A percentile compares a stretch with the other conserved stretches of the same genome.
Conservation (phyloP, 768 basidiomycete genomes). For the Cantharellus anzutake region DNA sequence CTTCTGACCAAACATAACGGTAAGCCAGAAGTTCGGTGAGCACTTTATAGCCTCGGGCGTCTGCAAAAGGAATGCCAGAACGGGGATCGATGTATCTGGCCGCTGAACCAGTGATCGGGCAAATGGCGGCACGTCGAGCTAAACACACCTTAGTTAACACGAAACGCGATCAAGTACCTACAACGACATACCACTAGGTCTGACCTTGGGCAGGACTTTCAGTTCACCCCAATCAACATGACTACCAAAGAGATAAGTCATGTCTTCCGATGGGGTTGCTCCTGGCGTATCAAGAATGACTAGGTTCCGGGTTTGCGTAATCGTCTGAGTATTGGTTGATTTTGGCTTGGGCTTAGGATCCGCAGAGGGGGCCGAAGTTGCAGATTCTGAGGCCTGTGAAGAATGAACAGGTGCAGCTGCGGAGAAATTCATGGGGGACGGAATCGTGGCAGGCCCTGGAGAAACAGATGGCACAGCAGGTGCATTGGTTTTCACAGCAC, state of each 20-base stretch:
- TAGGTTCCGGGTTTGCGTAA: slow-evolving; percentile 47
- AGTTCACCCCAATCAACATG: slow-evolving; percentile 41
- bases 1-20: slow-evolving; percentile 43
- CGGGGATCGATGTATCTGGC: slow-evolving; percentile 69
- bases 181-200: not conserved
- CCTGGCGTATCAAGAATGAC: slow-evolving; percentile 37
- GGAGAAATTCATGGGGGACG: not conserved
- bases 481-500: too few species aligned
- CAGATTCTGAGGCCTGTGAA: not conserved
- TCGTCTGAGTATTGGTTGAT: slow-evolving; percentile 8
- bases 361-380: not conserved
- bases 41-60: slow-evolving; percentile 40
- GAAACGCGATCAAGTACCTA: not conserved
- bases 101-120: slow-evolving; percentile 59
- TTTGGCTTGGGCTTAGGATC: not conserved
- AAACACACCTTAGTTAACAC: not conserved
- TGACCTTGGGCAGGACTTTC: slow-evolving; percentile 12
- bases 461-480: not conserved
- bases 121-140: slow-evolving; percentile 49
- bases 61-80: slow-evolving; percentile 63
- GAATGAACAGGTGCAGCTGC: not conserved
- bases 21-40: slow-evolving; percentile 44
- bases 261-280: not conserved
- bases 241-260: slow-evolving; percentile 36
- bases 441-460: not conserved